phyloP scores from a whole-genome alignment of 768 basidiomycete genomes.

The Candolleomyces eurysporus region DNA sequence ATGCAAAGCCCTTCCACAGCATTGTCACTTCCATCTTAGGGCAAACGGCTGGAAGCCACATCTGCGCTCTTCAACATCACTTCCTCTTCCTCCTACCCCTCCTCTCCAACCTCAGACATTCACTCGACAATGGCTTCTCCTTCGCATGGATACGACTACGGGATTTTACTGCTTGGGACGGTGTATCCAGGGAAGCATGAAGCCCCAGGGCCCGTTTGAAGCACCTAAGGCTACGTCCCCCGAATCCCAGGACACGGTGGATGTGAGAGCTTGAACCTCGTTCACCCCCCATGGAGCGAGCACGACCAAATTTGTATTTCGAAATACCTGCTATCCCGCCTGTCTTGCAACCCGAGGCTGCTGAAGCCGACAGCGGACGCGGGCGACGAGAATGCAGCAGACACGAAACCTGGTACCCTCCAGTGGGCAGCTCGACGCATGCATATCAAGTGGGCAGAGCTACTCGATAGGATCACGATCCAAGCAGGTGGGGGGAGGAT shows the following conservation, averaged over 20 bases:
- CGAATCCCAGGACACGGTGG: conserved; percentile 11
- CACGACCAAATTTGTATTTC: conserved; percentile 46
- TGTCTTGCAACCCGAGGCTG: neutral
- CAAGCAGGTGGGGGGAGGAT: conserved; percentile 36
- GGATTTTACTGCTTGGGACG: conserved; percentile 46
- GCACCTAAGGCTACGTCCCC: conserved; percentile 45
- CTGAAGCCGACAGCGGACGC: neutral
- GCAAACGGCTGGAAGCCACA: conserved; percentile 34
- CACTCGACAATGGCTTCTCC: no score
- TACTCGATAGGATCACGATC: conserved; percentile 50
- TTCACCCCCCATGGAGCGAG: conserved; percentile 72
- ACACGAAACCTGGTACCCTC: conserved; percentile 27
- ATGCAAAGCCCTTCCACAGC: conserved; percentile 41
- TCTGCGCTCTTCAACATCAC: conserved; percentile 55
- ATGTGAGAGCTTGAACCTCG: conserved; percentile 68
- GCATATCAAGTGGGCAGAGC: conserved; percentile 55
- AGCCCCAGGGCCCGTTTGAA: conserved; percentile 43
- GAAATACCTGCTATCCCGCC: conserved; percentile 40
- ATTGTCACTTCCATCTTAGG: conserved; percentile 61
- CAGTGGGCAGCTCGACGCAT: conserved; percentile 50
- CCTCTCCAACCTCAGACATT: no score
- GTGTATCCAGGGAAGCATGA: conserved; percentile 23
- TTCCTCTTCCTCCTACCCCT: no score
- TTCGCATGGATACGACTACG: conserved; percentile 21
- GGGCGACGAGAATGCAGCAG: no score